Conservation (phyloP, 495 filamentous ascomycete species). For the Chaetomium fimeti region DNA sequence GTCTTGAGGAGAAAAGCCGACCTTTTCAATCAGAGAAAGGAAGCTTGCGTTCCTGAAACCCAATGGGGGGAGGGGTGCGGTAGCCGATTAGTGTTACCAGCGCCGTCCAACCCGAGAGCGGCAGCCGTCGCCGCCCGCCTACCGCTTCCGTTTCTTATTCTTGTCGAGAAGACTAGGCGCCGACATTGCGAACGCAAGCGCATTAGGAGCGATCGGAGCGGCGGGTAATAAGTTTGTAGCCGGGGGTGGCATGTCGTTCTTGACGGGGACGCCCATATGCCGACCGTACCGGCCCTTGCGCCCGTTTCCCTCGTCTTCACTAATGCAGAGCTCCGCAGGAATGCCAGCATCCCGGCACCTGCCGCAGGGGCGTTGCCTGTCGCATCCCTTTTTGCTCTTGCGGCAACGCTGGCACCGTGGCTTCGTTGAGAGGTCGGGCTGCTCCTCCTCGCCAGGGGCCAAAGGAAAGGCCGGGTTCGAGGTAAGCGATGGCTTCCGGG, state of each 20-base stretch:
- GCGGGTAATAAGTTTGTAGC: constrained; percentile 39
- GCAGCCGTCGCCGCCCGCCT: constrained; percentile 13
- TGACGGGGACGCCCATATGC: constrained; percentile 92
- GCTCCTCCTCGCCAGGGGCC: constrained; percentile 68
- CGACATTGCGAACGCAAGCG: constrained; percentile 1
- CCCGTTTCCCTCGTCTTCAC: constrained; percentile 94
- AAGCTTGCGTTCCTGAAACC: not conserved
- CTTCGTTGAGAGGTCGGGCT: constrained; percentile 88
- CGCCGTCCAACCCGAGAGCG: not conserved
- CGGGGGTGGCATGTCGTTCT: constrained; percentile 52
- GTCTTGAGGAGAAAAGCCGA: not conserved
- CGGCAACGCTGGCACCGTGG: constrained; percentile 97
- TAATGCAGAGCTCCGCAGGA: constrained; percentile 85
- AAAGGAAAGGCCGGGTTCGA: constrained; percentile 68
- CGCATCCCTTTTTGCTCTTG: constrained; percentile 99
- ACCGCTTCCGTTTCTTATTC: constrained; percentile 53
- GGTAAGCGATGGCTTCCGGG: constrained; percentile 76
- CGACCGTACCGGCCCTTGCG: constrained; percentile 94
- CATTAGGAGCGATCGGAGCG: constrained; percentile 38
- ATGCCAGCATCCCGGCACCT: constrained; percentile 95
- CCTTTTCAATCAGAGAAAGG: not conserved
- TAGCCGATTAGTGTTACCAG: not conserved
- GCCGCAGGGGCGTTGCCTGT: constrained; percentile 90
- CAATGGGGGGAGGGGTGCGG: not conserved
- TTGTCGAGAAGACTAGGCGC: constrained; percentile 36